Base-by-base conservation (phyloP, 768 basidiomycete species). In the Kwoniella shandongensis region DNA sequence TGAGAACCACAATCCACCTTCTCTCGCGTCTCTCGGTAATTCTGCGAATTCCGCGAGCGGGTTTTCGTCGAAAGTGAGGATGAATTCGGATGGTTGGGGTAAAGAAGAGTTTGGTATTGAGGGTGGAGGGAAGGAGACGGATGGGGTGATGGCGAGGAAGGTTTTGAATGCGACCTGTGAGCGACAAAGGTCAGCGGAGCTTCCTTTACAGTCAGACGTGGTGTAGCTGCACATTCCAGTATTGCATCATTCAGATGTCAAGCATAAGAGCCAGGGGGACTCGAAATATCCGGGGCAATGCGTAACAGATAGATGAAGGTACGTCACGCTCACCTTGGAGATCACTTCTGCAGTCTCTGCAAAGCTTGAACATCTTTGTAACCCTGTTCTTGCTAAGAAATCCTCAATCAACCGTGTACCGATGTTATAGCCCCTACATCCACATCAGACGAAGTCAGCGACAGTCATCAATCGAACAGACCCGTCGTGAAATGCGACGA, bases 31-130 rank as follows among this genome's bases (percentile, higher is more conserved):
- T 49, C 92, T 88, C 0, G 96, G 94, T 20, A 99, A 81, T 72
- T 98, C 96, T 22, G 94, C 94, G 77, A 99, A 97, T 69, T 99
- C 96, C 7, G 92, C 85, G 57, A 99, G 75, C 0, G 96, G 96
- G 72, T 99, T 99, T 74, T 99, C 96, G 53, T 98, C 96, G 6
- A 99, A 78, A 0, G 86, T 88, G 47, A 99, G 80, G 6, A 84
- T 85, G 76, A 98, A 99, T 49, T 79, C 78, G 26, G 68, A 65
- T 0, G 74, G 72, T 35, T 65, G 79, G 20, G 30, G 27, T 44
- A 20, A 29, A n/a, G 47, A 13, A 5, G 69, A 44, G 59, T 46
- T 26, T 48, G 82, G 66, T 1, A 83, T 77, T 4, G 83, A 80
- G 8, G 81, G 80, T 4, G 76, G 45, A 39, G 82, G 81, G 69